These are phyloP conservation scores for Kurtzmaniella natalensis DNA, from an alignment of 1,139 yeast species.

Conservation along the genomic window DNA sequence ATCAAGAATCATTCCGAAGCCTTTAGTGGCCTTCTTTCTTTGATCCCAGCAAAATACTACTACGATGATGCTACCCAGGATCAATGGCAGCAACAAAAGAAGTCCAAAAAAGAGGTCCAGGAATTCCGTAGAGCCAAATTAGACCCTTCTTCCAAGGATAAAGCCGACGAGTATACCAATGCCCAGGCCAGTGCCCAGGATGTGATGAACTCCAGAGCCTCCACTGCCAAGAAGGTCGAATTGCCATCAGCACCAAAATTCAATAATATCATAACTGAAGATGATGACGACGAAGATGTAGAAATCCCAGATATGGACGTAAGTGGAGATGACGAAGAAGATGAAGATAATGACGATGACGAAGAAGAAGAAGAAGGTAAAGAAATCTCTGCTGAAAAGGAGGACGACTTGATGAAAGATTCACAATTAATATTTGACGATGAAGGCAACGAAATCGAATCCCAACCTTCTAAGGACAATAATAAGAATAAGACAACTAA, in stretches of 20 bases:
- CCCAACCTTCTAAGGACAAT: constrained; percentile 11
- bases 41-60: constrained; percentile 91
- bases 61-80: constrained; percentile 76
- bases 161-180: constrained; percentile 38
- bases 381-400: constrained; percentile 8
- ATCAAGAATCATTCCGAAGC: constrained; percentile 81
- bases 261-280: constrained; percentile 11
- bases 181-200: constrained; percentile 61
- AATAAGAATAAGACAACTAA: constrained; percentile 20
- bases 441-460: constrained; percentile 60
- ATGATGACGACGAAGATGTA: constrained; percentile 14
- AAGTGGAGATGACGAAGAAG: constrained; percentile 12
- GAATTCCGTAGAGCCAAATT: constrained; percentile 65
- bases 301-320: constrained; percentile 9
- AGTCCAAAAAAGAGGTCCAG: constrained; percentile 60
- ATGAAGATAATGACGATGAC: constrained; percentile 10
- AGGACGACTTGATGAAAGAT: constrained; percentile 25
- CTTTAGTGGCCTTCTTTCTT: constrained; percentile 82
- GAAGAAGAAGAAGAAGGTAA: constrained; percentile 8
- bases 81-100: constrained; percentile 87
- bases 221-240: constrained; percentile 53
- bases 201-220: constrained; percentile 52
- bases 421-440: constrained; percentile 65
- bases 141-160: constrained; percentile 58
- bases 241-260: constrained; percentile 37